Evolutionary conservation across 2,329 filamentous ascomycete genomes (phyloP), one percentile per base, ranked within the genome.

Genomic region (Aspergillus tanneri): DNA sequence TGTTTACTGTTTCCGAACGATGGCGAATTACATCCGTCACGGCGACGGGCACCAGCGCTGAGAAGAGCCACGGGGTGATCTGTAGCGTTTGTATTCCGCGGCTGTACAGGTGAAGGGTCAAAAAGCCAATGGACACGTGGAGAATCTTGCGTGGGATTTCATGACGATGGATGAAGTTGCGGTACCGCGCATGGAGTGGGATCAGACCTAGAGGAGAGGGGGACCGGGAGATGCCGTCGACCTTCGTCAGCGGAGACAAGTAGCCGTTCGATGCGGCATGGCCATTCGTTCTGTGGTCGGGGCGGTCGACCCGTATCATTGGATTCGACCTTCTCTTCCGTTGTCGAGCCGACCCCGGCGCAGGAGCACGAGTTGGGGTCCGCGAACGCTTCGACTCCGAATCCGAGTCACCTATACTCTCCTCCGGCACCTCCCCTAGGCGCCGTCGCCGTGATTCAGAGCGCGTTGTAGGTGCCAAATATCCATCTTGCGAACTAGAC

Each of bases 81-180:
- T 85, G 73, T 16, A 75, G 76, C 1, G 88, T 83, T 68, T 96
- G 90, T 4, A 86, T 81, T 47, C 90, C 92, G 21, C 80, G 83
- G 41, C 83, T 78, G 70, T 97, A 99, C 28, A 97, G 81, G 75
- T 86, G 88, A 37, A 96, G 80, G 16, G 92, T 90, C 52, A 97
- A 79, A 74, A 97, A 97, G 46, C 93, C 93, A 65, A 99, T 99
- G 39, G 91, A 96, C 48, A 97, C 89, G 68, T 99, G 93, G 28
- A 99, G 79, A 32, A 85, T 76, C 71, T 99, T 99, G 61, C 93
- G 86, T 8, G 93, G 93, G 44, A 99, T 91, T 73, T 99, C 93
- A 71, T 99, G 92, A 62, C 90, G 90, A 78, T 99, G 93, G 54
- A 96, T 88, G 65, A 99, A 90, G 22, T 81, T 87, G 60, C 90